phyloP scores from a whole-genome alignment of 768 basidiomycete genomes.

The Mycena polygramma region DNA sequence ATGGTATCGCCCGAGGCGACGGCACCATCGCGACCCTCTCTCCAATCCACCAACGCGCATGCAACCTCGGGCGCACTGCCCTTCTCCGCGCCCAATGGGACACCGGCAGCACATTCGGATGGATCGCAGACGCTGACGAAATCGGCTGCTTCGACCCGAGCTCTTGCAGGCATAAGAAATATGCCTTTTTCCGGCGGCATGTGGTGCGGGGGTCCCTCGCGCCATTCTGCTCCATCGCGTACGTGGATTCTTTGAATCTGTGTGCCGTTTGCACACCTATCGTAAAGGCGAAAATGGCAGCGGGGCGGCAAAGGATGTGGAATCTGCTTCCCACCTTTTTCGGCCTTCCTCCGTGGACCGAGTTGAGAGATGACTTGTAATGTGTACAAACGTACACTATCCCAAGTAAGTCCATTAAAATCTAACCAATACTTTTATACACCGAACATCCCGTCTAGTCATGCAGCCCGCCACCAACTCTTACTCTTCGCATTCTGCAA shows the following conservation, averaged over 20 bases:
- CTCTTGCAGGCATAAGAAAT: conserved; percentile 11
- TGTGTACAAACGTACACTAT: too few relatives aligned
- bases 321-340: conserved; percentile 31
- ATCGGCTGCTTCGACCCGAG: conserved; percentile 1
- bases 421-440: too few relatives aligned
- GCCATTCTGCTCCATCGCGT: conserved; percentile 9
- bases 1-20: conserved; percentile 25
- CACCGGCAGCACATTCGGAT: conserved; percentile 16
- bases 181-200: conserved; percentile 7
- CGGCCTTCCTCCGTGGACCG: conserved; percentile 32
- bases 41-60: conserved; percentile 26
- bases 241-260: conserved; percentile 9
- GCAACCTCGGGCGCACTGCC: conserved; percentile 15
- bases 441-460: too few relatives aligned
- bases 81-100: conserved; percentile 32
- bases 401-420: too few relatives aligned
- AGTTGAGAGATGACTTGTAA: conserved; percentile 26
- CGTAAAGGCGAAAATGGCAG: conserved; percentile 16
- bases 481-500: background rate
- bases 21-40: conserved; percentile 27
- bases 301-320: conserved; percentile 35
- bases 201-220: conserved; percentile 15
- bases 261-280: conserved; percentile 15
- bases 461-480: too few relatives aligned
- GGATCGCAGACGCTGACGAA: conserved; percentile 9